Conservation (phyloP, 345 rosid species). For the Xanthoceras sorbifolium region DNA sequence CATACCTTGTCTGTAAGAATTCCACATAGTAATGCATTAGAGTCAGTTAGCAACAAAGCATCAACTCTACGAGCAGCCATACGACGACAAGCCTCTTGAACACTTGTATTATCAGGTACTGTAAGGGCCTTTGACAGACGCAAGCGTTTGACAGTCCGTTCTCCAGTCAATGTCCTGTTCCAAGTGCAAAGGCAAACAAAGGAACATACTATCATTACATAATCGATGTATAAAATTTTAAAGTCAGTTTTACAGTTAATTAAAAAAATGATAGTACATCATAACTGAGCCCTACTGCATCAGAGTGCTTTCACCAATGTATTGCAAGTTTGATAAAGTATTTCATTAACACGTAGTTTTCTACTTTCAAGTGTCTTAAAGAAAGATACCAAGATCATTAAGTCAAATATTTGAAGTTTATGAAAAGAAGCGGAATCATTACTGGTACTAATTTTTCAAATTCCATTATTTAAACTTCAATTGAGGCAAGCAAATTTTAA, state of each 20-base stretch:
- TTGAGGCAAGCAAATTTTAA: not conserved
- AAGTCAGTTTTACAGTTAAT: not conserved
- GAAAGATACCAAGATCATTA: not conserved
- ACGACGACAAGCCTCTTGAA: constrained; percentile 86
- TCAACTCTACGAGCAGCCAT: constrained; percentile 97
- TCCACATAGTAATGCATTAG: constrained; percentile 95
- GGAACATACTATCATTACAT: not conserved
- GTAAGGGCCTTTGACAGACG: constrained; percentile 92
- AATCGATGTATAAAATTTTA: not conserved
- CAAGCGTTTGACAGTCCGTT: constrained; percentile 89
- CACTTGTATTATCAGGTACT: constrained; percentile 75
- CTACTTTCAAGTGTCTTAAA: not conserved
- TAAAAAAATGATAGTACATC: not conserved
- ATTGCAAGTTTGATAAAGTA: not conserved
- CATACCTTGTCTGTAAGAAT: constrained; percentile 96
- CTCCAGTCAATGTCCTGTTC: constrained; percentile 81
- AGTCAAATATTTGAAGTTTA: not conserved
- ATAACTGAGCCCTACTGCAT: not conserved
- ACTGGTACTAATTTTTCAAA: not conserved
- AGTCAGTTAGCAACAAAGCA: constrained; percentile 88
- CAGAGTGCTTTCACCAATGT: not conserved
- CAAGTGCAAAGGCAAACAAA: constrained; percentile 12
- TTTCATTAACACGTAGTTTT: not conserved
- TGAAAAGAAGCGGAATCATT: not conserved
- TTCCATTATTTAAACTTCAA: not conserved